Base-by-base conservation (phyloP, 1,284 basidiomycete species). In the Xanthoconium separans region DNA sequence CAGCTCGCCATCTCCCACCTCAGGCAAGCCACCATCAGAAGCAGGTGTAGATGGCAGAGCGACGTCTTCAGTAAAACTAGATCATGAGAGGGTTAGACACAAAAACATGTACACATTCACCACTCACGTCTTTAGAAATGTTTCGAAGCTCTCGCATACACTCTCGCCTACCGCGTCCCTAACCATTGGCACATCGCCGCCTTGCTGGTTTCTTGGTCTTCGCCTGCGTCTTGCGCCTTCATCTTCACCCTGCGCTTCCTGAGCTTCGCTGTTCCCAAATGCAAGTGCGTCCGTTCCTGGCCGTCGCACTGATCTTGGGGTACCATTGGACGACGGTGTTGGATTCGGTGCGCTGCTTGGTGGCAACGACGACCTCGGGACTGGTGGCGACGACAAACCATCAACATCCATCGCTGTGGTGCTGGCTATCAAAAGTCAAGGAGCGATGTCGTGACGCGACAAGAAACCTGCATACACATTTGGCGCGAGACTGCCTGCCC, bases 161-260 rank as follows among this genome's bases (percentile, higher is more conserved):
- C 89, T 91, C 73, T 98, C 95, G 49, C 95, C 95, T 13, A 96
- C 93, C 39, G 89, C 84, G 72, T 98, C 96, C 61, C 87, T 89
- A 2, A 98, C 94, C 47, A 92, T 75, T 1, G 93, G 91, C 1
- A 95, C 82, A 61, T 93, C 84, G 6, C 76, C 81, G 51, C 79
- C 79, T 13, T 73, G 72, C 60, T 82, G 81, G 24, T 76, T 76
- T 53, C 77, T 76, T 2, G 77, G 75, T 51, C 75, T 75, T 52
- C 77, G 74, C 50, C 80, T 74, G 54, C 75, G 76, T 39, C 75
- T 72, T 7, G 64, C 58, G 2, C 64, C 64, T 33, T 70, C 67
- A 29, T 73, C 71, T 9, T 74, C 75, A 27, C 77, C 74, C n/a
- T 71, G 68, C 6, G 59, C 75, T 27, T 78, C 78, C 46, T 78